A percentile compares a stretch with the other conserved stretches of the same genome.
Evolutionary conservation across 2,329 filamentous ascomycete genomes (phyloP).

Genomic region (Plectosphaerella sp.): DNA sequence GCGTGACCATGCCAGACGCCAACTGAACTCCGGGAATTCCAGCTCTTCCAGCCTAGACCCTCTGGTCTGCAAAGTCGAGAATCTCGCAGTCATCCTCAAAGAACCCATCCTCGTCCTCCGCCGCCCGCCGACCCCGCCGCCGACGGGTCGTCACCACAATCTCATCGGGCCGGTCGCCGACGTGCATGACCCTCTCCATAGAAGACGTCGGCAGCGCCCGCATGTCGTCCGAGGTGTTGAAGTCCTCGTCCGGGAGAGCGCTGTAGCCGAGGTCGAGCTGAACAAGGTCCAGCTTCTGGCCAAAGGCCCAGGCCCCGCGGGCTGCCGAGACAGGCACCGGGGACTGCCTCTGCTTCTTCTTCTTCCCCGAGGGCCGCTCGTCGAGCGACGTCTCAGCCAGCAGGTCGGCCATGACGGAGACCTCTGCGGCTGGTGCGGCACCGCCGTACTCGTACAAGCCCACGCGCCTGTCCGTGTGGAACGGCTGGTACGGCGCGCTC

Average conservation of each 20-base stretch:
- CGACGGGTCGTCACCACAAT: conserved; percentile 79
- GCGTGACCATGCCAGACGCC: conserved; percentile 8
- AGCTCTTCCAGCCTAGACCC: conserved; percentile 41
- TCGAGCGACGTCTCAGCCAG: conserved; percentile 37
- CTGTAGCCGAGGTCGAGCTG: conserved; percentile 50
- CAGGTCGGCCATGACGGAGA: conserved; percentile 31
- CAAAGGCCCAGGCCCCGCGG: conserved; percentile 50
- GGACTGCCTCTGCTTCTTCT: conserved; percentile 28
- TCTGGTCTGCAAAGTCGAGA: conserved; percentile 76
- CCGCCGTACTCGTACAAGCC: conserved; percentile 63
- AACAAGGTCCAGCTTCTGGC: conserved; percentile 44
- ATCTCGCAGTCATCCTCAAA: conserved; percentile 94
- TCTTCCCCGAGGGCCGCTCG: conserved; percentile 28
- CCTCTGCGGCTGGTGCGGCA: conserved; percentile 18
- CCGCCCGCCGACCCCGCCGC: conserved; percentile 49
- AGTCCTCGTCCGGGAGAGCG: conserved; percentile 46
- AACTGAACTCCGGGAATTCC: conserved; percentile 11
- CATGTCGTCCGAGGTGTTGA: conserved; percentile 47
- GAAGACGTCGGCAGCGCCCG: conserved; percentile 58
- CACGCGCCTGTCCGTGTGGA: conserved; percentile 86
- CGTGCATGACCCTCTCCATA: conserved; percentile 58
- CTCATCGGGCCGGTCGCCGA: conserved; percentile 63
- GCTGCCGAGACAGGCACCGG: conserved; percentile 3
- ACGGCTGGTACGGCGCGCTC: conserved; percentile 91
- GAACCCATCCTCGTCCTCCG: conserved; percentile 67